A percentile compares a stretch with the other conserved stretches of the same genome.
Evolutionary conservation across 306 rosid genomes (phyloP).

Genomic region (Senna siamea): DNA sequence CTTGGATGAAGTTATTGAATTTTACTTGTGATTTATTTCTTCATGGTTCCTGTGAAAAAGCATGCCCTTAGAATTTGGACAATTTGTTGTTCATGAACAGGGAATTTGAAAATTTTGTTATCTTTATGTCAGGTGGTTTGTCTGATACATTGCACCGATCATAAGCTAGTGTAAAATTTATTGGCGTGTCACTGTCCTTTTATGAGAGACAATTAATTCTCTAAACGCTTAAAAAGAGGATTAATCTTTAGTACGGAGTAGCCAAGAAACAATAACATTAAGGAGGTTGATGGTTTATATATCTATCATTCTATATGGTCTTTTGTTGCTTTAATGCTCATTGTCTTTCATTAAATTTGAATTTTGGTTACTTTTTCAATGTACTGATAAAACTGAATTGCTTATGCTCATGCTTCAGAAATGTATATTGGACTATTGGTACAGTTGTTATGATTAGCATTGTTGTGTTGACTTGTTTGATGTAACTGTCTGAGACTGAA

Average conservation of each 20-base stretch:
- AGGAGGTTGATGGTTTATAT: not conserved
- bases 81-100: not conserved
- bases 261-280: not conserved
- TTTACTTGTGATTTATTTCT: constrained; percentile 14
- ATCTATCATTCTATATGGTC: not conserved
- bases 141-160: constrained; percentile 11
- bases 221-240: not conserved
- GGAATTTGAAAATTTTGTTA: not conserved
- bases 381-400: constrained; percentile 1
- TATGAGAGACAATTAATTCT: not conserved
- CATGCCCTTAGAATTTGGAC: not conserved
- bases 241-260: not conserved
- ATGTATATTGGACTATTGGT: no score
- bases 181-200: constrained; percentile 1
- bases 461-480: not conserved
- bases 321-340: not conserved
- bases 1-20: not conserved
- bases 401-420: not conserved
- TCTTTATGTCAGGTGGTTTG: not conserved
- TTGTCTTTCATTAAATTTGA: not conserved
- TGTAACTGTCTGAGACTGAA: not conserved
- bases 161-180: constrained; percentile 8
- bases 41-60: not conserved
- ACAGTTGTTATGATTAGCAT: not conserved
- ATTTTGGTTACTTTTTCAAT: constrained; percentile 11